Conservation (phyloP, 164 flowering plant genomes). For the Platanus orientalis region DNA sequence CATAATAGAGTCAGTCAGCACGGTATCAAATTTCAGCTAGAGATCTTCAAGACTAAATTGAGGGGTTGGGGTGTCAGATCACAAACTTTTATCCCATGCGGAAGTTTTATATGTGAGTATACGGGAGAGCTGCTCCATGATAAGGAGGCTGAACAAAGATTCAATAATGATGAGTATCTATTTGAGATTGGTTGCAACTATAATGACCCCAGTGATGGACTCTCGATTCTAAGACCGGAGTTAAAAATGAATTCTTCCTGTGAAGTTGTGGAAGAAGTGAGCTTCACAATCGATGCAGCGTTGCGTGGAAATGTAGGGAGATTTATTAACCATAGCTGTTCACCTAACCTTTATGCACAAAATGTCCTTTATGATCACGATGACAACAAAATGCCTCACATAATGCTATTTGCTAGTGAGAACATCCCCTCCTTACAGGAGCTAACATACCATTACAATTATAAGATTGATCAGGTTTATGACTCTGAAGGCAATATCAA, state of each 20-base stretch:
- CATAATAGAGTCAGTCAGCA: slow-evolving; percentile 61
- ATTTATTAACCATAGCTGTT: slow-evolving; percentile 78
- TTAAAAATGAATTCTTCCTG: slow-evolving; percentile 14
- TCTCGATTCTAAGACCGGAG: slow-evolving; percentile 28
- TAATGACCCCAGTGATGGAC: slow-evolving; percentile 33
- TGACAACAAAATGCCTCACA: slow-evolving; percentile 73
- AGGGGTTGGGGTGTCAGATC: slow-evolving; percentile 89
- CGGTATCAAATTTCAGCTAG: slow-evolving; percentile 58
- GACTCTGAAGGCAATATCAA: slow-evolving; percentile 67
- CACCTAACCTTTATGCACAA: slow-evolving; percentile 79
- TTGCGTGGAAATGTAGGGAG: slow-evolving; percentile 69
- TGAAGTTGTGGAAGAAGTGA: slow-evolving; percentile 33
- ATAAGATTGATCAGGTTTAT: slow-evolving; percentile 52
- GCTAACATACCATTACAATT: slow-evolving; percentile 53
- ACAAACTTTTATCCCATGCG: slow-evolving; percentile 56
- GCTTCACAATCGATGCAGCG: slow-evolving; percentile 80
- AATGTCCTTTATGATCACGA: slow-evolving; percentile 80
- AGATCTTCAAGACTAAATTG: slow-evolving; percentile 63
- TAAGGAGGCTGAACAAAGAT: slow-evolving; percentile 61
- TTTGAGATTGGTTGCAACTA: slow-evolving; percentile 71
- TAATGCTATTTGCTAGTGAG: slow-evolving; percentile 76
- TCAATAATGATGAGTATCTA: slow-evolving; percentile 64
- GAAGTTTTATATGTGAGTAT: slow-evolving; percentile 80
- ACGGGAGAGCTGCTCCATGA: slow-evolving; percentile 66
- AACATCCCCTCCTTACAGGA: slow-evolving; percentile 72